A percentile compares a stretch with the other conserved stretches of the same genome.
Conservation (phyloP, 2,329 filamentous ascomycete species). For the Dichotomopilus funicola region DNA sequence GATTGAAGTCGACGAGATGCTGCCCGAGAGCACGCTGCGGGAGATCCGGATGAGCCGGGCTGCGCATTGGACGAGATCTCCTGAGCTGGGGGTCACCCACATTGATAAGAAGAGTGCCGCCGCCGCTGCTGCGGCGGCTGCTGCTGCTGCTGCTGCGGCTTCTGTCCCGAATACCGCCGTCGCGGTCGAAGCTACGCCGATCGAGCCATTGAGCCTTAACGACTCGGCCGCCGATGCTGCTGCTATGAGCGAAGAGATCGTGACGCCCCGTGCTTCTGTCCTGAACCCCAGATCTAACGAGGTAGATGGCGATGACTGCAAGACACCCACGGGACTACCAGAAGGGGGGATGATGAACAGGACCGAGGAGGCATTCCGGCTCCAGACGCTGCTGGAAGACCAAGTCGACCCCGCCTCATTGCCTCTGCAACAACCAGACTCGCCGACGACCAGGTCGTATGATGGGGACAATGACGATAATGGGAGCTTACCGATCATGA, state of each 20-base stretch:
- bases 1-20: slow-evolving; percentile 53
- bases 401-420: slow-evolving; percentile 3
- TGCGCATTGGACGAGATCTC: slow-evolving; percentile 21
- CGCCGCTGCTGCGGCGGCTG: slow-evolving; percentile 2
- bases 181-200: slow-evolving; percentile 29
- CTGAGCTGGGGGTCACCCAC: slow-evolving; percentile 16
- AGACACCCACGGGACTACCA: slow-evolving; percentile 12
- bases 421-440: slow-evolving; percentile 10
- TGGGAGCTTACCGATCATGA: slow-evolving; percentile 16
- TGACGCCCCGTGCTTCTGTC: slow-evolving; percentile 21
- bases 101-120: slow-evolving; percentile 27
- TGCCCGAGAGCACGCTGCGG: slow-evolving; percentile 47
- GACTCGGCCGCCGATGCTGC: slow-evolving; percentile 30
- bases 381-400: background rate
- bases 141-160: too few species aligned
- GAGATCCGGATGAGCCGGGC: slow-evolving; percentile 37
- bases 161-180: too few species aligned
- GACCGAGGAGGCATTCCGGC: background rate
- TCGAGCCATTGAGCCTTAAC: slow-evolving; percentile 46
- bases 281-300: slow-evolving; percentile 10
- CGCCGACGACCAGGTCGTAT: slow-evolving; percentile 12
- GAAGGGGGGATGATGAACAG: background rate
- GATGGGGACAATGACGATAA: slow-evolving; percentile 12
- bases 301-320: slow-evolving; percentile 9
- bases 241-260: slow-evolving; percentile 35